Evolutionary conservation across 805 yeast genomes (phyloP).

Genomic region (Candida montana): DNA sequence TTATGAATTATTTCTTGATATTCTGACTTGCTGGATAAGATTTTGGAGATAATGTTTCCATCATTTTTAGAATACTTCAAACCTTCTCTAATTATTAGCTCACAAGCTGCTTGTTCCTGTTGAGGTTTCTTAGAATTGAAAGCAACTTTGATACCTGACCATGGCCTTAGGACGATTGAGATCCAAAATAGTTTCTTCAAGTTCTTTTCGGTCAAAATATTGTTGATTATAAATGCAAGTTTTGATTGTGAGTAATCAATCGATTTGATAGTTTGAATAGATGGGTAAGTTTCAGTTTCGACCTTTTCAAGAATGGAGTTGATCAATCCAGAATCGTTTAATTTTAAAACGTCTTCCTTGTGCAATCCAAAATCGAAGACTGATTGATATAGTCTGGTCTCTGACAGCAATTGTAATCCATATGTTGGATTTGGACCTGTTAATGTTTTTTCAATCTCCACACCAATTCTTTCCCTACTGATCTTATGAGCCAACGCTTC

Average conservation of each 20-base stretch:
- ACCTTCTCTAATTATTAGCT: slow-evolving; percentile 59
- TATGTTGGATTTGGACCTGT: slow-evolving; percentile 53
- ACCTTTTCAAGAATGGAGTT: slow-evolving; percentile 6
- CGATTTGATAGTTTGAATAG: slow-evolving; percentile 6
- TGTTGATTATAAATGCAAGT: not conserved
- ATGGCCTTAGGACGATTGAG: slow-evolving; percentile 45
- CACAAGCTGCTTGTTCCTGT: slow-evolving; percentile 34
- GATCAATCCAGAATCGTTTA: slow-evolving; percentile 14
- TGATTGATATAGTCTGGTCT: slow-evolving; percentile 48
- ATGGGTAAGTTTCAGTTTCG: slow-evolving; percentile 25
- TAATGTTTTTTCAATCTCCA: slow-evolving; percentile 76
- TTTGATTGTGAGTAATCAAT: slow-evolving; percentile 1
- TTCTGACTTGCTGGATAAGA: slow-evolving; percentile 31
- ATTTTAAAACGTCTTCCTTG: slow-evolving; percentile 18
- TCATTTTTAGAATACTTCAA: slow-evolving; percentile 57
- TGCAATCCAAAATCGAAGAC: slow-evolving; percentile 43
- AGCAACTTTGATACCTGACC: slow-evolving; percentile 34
- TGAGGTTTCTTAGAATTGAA: slow-evolving; percentile 35
- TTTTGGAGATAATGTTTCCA: slow-evolving; percentile 43
- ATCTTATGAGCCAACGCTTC: slow-evolving; percentile 63
- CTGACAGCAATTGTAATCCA: slow-evolving; percentile 56
- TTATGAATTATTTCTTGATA: slow-evolving; percentile 26
- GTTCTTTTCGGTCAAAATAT: slow-evolving; percentile 1
- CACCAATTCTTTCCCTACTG: slow-evolving; percentile 86
- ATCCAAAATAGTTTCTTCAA: slow-evolving; percentile 32